Base-by-base conservation (phyloP, 2,329 filamentous ascomycete species). In the Microdochium nivale region DNA sequence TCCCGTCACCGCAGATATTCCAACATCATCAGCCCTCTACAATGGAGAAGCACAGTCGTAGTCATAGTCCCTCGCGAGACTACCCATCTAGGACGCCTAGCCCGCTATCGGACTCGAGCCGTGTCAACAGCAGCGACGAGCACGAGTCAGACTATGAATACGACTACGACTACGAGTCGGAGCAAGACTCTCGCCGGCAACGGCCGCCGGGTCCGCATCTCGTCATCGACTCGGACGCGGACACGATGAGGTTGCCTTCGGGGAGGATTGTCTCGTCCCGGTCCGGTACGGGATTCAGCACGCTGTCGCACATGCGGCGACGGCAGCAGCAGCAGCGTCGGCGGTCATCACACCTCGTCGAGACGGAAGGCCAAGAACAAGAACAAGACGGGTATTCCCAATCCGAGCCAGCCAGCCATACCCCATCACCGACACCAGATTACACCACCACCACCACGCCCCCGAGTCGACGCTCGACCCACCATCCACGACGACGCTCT, bases 231-330 rank as follows among this genome's bases (percentile, higher is more conserved):
- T 4, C 40, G 40, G 40, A 44, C 40, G 7, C 40, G 40, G 40
- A 44, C 40, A 52, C 51, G 24, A 30, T 52, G 35, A 33, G 51
- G n/a, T 35, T 52, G 7, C 51, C 51, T 2, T 52, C 51, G 2
- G 51, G 51, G 14, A 49, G 49, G 48, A 52, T 46, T 10, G 47
- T 52, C 25, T 52, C 47, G 11, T 48, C 27, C n/a, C 51, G 51
- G 30, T 19, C 27, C 4, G 47, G 19, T 3, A 23, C 10, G 7
- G 40, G 40, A 5, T 13, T 7, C 13, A 37, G 33, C 33, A 16
- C 7, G 4, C 8, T 11, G 5, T 44, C 40, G 13, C 40, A 44
- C 40, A 44, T 16, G 14, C 33, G 33, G 14, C 35, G 19, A 19
- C 35, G 16, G 32, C 32, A 33, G 32, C 32, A 33, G 32, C 32